A percentile compares a stretch with the other conserved stretches of the same genome.
These are phyloP conservation scores for Schrenkiella parvula DNA, from an alignment of 345 rosid genomes.

Conservation along the genomic window DNA sequence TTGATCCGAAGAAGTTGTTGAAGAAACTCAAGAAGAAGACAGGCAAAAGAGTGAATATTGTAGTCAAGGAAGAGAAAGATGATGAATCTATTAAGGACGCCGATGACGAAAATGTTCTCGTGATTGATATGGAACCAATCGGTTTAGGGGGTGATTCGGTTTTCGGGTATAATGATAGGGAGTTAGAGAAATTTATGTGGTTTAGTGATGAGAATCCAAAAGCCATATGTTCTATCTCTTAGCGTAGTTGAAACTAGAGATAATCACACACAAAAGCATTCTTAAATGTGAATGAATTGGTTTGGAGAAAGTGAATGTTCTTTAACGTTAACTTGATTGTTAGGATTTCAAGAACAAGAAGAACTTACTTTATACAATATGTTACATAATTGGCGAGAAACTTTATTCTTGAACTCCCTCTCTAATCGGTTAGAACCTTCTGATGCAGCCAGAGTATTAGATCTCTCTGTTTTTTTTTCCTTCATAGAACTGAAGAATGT, in stretches of 20 bases:
- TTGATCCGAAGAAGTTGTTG: constrained; percentile 54
- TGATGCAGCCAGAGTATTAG: background rate
- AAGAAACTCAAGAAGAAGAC: constrained; percentile 73
- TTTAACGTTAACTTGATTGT: background rate
- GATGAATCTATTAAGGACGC: constrained; percentile 6
- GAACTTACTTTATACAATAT: background rate
- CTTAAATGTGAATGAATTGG: background rate
- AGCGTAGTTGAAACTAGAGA: background rate
- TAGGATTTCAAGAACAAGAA: background rate
- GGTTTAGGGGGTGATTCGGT: constrained; percentile 3
- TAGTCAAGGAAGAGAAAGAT: constrained; percentile 29
- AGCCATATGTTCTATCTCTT: constrained; percentile 30
- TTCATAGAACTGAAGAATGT: background rate
- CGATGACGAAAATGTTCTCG: constrained; percentile 11
- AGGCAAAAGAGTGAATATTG: constrained; percentile 53
- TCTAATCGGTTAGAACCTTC: background rate
- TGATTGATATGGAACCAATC: constrained; percentile 16
- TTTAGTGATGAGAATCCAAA: constrained; percentile 30
- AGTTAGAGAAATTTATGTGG: constrained; percentile 20
- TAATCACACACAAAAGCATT: background rate
- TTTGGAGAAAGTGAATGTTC: background rate
- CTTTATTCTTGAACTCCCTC: background rate
- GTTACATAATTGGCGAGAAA: background rate
- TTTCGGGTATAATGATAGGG: background rate
- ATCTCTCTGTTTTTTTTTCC: background rate